Evolutionary conservation across 768 basidiomycete genomes (phyloP), one percentile per base, ranked within the genome.

Genomic region (Tylopilus subfusipes): DNA sequence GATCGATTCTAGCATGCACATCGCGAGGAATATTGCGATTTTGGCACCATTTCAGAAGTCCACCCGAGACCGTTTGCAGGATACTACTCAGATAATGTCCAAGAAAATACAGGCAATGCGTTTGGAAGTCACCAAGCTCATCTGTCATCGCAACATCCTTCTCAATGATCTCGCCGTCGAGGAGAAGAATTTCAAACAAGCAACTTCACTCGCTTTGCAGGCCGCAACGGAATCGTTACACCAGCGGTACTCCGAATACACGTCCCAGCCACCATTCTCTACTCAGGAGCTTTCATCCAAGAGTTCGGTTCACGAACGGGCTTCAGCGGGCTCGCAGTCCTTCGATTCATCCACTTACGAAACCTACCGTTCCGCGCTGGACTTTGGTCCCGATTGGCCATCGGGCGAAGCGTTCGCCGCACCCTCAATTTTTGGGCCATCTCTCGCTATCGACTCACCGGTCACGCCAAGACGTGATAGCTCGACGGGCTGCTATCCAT

Each of bases 41-140:
- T 77, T 98, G 36, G 88, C 91, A 16, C 95, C 97, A 4, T 95
- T 98, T 69, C 90, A 87, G 64, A 83, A 82, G 45, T 76, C 85
- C 10, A 94, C 94, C 4, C 83, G 94, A 44, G 89, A 92, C 57
- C 81, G 85, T 42, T 78, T 99, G 25, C 72, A 81, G 22, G 61
- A 72, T 22, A 77, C 84, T 3, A 74, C 94, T 18, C 83, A 84
- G 60, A 73, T 71, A 18, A 74, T 87, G 13, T 82, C 87, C 9
- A 85, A 81, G 64, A 79, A 81, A 38, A 73, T 98, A 46, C 81
- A 80, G 62, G 76, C 78, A 57, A 72, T 84, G 45, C 83, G 92
- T 44, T 73, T 96, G 48, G 83, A 90, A n/a, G 73, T 90, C 45
- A 82, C 82, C 59, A 87, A 82, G 64, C 73, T 89, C 30, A 69